Conservation (phyloP, 2,329 filamentous ascomycete genomes). For the Verticillium zaregamsianum region DNA sequence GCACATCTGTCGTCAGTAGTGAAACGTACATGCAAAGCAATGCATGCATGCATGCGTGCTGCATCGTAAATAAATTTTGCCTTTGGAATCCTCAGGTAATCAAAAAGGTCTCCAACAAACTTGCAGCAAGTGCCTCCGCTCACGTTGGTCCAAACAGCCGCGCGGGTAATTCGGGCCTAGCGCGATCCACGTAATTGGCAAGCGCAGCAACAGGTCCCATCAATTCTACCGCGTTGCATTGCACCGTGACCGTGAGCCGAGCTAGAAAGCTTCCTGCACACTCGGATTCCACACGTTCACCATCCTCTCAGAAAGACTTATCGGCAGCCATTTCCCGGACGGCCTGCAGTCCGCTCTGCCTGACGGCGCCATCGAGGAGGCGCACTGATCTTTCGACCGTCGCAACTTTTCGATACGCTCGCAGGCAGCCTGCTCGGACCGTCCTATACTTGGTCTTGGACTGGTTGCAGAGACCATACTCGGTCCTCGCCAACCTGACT, state of each 20-base stretch:
- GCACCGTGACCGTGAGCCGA: not conserved
- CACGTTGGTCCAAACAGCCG: not conserved
- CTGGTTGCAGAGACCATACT: not conserved
- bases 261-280: not conserved
- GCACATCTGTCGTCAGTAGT: not conserved
- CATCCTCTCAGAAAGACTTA: not conserved
- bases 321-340: not conserved
- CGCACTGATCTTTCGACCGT: not conserved
- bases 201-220: not conserved
- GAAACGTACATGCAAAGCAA: no score
- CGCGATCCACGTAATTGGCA: not conserved
- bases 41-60: no score
- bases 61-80: no score
- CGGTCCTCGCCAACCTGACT: not conserved
- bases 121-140: no score
- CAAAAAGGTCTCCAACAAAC: no score
- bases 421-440: not conserved
- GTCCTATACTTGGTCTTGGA: not conserved
- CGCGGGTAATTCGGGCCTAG: not conserved
- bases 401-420: not conserved
- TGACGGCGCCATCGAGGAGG: not conserved
- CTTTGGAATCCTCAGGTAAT: no score
- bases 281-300: not conserved
- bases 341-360: not conserved
- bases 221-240: not conserved